Evolutionary conservation across 345 rosid species (phyloP).

Genomic region (Euclidium syriacum): DNA sequence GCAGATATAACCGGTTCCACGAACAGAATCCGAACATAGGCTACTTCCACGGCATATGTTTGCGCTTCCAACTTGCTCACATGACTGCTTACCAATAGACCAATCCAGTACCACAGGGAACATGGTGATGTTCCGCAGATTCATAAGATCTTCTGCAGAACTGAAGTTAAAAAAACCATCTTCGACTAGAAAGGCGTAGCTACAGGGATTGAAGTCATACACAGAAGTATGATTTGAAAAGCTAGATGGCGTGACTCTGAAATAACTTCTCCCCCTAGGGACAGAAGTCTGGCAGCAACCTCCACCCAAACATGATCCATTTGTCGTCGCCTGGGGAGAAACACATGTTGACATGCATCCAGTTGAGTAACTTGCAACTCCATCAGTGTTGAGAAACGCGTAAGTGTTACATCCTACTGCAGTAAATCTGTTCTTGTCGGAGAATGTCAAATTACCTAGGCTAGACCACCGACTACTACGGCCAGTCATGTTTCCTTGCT

Average conservation of each 20-base stretch:
- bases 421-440: slow-evolving; percentile 12
- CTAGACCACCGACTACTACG: background rate
- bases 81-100: background rate
- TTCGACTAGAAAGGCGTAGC: slow-evolving; percentile 32
- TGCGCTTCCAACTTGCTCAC: background rate
- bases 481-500: background rate
- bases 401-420: slow-evolving; percentile 33
- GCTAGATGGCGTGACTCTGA: rapidly evolving
- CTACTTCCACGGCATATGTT: background rate
- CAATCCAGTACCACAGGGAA: slow-evolving; percentile 16
- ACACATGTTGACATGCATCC: background rate
- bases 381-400: rapidly evolving
- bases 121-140: background rate
- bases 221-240: background rate
- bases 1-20: background rate
- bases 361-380: rapidly evolving
- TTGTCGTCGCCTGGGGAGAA: background rate
- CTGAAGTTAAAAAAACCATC: slow-evolving; percentile 2
- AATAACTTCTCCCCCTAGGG: background rate
- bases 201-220: slow-evolving; percentile 1
- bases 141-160: background rate
- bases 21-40: background rate
- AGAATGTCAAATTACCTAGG: background rate
- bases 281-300: slow-evolving; percentile 34
- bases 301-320: slow-evolving; percentile 19